Evolutionary conservation across 1,139 yeast genomes (phyloP).

Genomic region (Candida sp.): DNA sequence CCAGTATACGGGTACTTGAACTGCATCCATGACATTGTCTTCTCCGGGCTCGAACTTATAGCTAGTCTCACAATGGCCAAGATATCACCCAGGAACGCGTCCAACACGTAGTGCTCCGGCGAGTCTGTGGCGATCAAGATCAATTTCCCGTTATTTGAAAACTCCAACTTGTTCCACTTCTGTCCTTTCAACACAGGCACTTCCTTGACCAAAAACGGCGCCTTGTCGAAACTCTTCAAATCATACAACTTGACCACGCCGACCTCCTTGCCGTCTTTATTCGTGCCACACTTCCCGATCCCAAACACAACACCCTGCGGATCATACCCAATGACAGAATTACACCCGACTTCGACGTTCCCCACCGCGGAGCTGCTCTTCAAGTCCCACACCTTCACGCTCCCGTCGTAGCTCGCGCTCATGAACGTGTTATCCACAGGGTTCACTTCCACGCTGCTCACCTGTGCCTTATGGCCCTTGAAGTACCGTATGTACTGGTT

Average conservation of each 20-base stretch:
- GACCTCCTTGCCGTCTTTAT: constrained; percentile 37
- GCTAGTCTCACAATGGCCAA: constrained; percentile 51
- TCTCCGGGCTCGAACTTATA: not conserved
- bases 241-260: constrained; percentile 67
- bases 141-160: constrained; percentile 80
- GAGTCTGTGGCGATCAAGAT: constrained; percentile 69
- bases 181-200: constrained; percentile 28
- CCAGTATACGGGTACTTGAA: constrained; percentile 59
- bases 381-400: constrained; percentile 89
- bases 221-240: constrained; percentile 56
- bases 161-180: constrained; percentile 72
- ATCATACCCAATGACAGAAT: constrained; percentile 71
- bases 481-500: constrained; percentile 85
- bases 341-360: constrained; percentile 58
- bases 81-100: constrained; percentile 70
- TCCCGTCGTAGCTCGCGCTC: constrained; percentile 75
- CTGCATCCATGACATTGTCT: constrained; percentile 23
- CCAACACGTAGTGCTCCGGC: constrained; percentile 60
- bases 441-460: constrained; percentile 71
- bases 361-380: constrained; percentile 68
- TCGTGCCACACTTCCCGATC: constrained; percentile 47
- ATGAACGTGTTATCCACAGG: constrained; percentile 74
- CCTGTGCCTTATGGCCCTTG: constrained; percentile 82
- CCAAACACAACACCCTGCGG: constrained; percentile 87
- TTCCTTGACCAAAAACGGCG: constrained; percentile 51